Conservation (phyloP, 2,329 filamentous ascomycete genomes). For the Fusarium subglutinans region DNA sequence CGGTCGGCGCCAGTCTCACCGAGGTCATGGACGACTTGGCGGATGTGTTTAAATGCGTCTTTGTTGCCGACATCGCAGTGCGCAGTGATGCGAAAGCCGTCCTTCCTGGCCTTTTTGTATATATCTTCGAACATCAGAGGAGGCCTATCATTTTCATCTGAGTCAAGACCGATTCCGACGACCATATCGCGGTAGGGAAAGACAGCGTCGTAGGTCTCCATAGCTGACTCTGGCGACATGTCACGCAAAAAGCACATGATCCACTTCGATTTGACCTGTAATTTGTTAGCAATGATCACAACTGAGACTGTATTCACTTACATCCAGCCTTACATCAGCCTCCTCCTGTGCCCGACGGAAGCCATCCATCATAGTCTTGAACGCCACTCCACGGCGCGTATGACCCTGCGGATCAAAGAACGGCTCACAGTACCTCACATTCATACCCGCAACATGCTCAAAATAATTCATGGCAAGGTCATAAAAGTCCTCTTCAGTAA, state of each 20-base stretch:
- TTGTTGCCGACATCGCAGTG: constrained; percentile 63
- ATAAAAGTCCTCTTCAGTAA: constrained; percentile 72
- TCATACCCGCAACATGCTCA: constrained; percentile 66
- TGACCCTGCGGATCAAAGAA: constrained; percentile 86
- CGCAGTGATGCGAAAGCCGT: constrained; percentile 58
- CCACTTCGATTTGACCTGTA: constrained; percentile 57
- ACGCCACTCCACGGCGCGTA: constrained; percentile 67
- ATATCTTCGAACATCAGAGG: constrained; percentile 54
- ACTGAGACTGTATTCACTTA: accelerated
- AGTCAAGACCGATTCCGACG: constrained; percentile 57
- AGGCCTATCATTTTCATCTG: constrained; percentile 56
- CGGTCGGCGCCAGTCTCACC: constrained; percentile 67
- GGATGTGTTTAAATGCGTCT: constrained; percentile 61
- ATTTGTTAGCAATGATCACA: background rate
- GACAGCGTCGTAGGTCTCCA: constrained; percentile 61
- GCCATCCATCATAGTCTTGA: constrained; percentile 69
- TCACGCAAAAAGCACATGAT: constrained; percentile 79
- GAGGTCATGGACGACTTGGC: constrained; percentile 58
- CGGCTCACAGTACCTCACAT: constrained; percentile 76
- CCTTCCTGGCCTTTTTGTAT: constrained; percentile 48
- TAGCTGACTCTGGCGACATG: constrained; percentile 75
- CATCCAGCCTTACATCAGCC: constrained; percentile 51
- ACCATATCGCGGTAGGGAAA: constrained; percentile 51
- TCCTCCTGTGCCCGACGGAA: constrained; percentile 66
- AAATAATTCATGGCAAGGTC: constrained; percentile 78